Evolutionary conservation across 202 grass and related monocot species (phyloP).

Genomic region (Bolboschoenoplectus hybrid): DNA sequence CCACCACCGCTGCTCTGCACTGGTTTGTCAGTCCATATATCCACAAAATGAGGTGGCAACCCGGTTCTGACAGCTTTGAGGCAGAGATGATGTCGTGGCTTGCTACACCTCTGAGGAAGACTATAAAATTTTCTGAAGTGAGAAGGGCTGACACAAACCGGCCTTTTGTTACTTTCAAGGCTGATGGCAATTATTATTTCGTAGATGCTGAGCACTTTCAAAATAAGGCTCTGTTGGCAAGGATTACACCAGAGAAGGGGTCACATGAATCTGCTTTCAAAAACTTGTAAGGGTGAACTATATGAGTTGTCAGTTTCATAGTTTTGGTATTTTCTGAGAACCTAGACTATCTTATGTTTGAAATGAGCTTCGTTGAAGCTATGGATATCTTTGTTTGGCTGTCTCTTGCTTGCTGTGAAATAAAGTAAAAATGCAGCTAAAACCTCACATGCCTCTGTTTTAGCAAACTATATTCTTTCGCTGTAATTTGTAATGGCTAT

Average conservation of each 20-base stretch:
- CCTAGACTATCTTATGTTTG: conserved; percentile 5
- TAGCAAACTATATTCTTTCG: background rate
- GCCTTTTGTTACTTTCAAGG: conserved; percentile 85
- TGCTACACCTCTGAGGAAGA: conserved; percentile 69
- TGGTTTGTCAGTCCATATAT: conserved; percentile 98
- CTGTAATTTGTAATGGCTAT: background rate
- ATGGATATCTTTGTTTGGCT: background rate
- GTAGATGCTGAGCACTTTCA: conserved; percentile 75
- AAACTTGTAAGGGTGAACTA: conserved; percentile 59
- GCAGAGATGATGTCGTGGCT: conserved; percentile 83
- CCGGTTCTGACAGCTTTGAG: conserved; percentile 89
- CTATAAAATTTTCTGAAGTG: conserved; percentile 83
- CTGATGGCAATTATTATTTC: conserved; percentile 71
- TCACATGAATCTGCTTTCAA: conserved; percentile 78
- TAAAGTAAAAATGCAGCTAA: conserved; percentile 30
- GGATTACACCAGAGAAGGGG: conserved; percentile 77
- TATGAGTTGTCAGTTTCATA: background rate
- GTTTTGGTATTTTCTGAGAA: background rate
- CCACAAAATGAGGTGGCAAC: conserved; percentile 93
- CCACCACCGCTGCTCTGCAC: conserved; percentile 78
- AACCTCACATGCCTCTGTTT: background rate
- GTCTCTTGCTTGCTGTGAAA: background rate
- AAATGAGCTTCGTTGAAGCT: conserved; percentile 12
- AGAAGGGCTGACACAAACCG: conserved; percentile 75
- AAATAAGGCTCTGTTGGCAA: conserved; percentile 88